A percentile compares a stretch with the other conserved stretches of the same genome.
phyloP scores from a whole-genome alignment of 2,329 filamentous ascomycete genomes.

The Neonectria sp. region DNA sequence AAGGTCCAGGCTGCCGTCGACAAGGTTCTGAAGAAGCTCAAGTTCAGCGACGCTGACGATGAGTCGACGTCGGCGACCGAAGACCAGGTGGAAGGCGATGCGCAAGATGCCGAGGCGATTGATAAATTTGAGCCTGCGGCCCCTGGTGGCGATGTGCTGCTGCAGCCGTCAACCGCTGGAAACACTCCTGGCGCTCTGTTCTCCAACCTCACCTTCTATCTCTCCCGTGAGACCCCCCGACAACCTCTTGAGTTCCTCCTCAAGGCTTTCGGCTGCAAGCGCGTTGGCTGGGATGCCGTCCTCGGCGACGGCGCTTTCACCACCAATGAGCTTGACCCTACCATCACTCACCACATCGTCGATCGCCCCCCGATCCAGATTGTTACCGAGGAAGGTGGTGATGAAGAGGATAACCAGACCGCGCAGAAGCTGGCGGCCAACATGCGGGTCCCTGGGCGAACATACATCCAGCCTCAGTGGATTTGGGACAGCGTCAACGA shows the following conservation, averaged over 20 bases:
- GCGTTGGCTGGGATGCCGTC: conserved; percentile 94
- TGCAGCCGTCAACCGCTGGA: conserved; percentile 80
- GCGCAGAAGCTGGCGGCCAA: conserved; percentile 72
- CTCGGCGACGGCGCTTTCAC: conserved; percentile 95
- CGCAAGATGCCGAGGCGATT: conserved; percentile 74
- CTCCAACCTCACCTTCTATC: conserved; percentile 89
- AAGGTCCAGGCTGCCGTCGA: conserved; percentile 77
- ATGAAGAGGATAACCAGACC: conserved; percentile 73
- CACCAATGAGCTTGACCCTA: conserved; percentile 86
- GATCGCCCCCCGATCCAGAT: conserved; percentile 86
- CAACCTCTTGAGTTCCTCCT: conserved; percentile 94
- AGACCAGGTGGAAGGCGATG: conserved; percentile 61
- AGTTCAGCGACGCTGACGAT: conserved; percentile 65
- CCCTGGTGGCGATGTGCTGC: conserved; percentile 87
- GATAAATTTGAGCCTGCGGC: conserved; percentile 93
- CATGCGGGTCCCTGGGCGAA: conserved; percentile 88
- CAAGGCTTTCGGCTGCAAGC: conserved; percentile 94
- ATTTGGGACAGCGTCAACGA: conserved; percentile 98
- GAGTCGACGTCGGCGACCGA: conserved; percentile 57
- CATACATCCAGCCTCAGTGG: conserved; percentile 98
- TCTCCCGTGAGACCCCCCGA: conserved; percentile 93
- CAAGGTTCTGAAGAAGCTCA: conserved; percentile 78
- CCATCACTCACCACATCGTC: conserved; percentile 96
- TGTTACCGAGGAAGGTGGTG: conserved; percentile 63
- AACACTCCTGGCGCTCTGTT: conserved; percentile 84